Percentiles rank a stretch among this genome's conserved stretches.
Evolutionary conservation across 1,139 yeast genomes (phyloP).

Genomic region (Debaryomycetaceae sp.): DNA sequence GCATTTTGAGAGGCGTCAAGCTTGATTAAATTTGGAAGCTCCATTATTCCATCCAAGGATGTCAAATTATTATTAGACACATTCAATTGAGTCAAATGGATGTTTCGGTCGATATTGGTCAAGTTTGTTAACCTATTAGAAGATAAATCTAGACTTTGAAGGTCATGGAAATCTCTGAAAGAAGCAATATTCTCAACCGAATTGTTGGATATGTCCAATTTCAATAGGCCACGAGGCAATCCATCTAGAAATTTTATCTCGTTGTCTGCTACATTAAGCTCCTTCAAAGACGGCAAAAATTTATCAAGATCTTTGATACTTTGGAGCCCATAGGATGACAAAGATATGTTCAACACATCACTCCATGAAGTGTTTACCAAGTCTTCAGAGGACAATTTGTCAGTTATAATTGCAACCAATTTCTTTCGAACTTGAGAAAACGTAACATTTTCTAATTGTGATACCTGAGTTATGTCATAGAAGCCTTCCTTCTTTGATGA

Average conservation of each 20-base stretch:
- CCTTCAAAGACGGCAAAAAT: constrained; percentile 43
- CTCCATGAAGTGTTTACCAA: constrained; percentile 40
- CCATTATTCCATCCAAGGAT: constrained; percentile 35
- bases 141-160: constrained; percentile 43
- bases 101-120: constrained; percentile 27
- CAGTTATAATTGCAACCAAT: constrained; percentile 49
- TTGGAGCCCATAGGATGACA: constrained; percentile 30
- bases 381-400: constrained; percentile 28
- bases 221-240: constrained; percentile 36
- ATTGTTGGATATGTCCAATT: constrained; percentile 37
- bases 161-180: constrained; percentile 35
- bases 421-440: constrained; percentile 47
- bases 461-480: constrained; percentile 32
- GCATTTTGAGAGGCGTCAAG: constrained; percentile 44
- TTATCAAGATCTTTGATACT: constrained; percentile 43
- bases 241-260: constrained; percentile 46
- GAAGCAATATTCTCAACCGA: constrained; percentile 40
- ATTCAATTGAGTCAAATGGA: constrained; percentile 37
- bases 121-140: constrained; percentile 35
- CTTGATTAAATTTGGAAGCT: constrained; percentile 36
- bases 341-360: constrained; percentile 30
- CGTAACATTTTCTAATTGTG: constrained; percentile 45
- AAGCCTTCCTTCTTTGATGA: constrained; percentile 12
- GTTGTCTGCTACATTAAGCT: constrained; percentile 41
- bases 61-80: constrained; percentile 30